phyloP scores from a whole-genome alignment of 1,284 basidiomycete species.

The Jaminaea rosea region DNA sequence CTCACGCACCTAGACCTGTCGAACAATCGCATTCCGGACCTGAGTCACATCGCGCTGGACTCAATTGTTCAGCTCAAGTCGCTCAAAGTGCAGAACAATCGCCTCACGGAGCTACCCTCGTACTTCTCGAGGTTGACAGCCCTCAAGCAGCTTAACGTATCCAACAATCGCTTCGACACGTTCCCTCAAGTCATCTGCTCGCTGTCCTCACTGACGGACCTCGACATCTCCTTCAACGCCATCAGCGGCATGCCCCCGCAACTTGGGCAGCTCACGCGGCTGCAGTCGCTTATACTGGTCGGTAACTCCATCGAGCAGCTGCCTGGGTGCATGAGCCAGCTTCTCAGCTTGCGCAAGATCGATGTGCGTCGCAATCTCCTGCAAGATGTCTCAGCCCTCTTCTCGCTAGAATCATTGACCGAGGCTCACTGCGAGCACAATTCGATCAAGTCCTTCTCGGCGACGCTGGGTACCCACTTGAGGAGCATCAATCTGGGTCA shows the following conservation, averaged over 20 bases:
- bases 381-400: slow-evolving; percentile 31
- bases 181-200: slow-evolving; percentile 71
- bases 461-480: slow-evolving; percentile 21
- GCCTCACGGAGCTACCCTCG: slow-evolving; percentile 74
- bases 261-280: slow-evolving; percentile 58
- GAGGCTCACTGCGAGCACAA: slow-evolving; percentile 40
- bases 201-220: slow-evolving; percentile 65
- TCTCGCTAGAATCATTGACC: slow-evolving; percentile 30
- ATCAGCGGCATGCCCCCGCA: slow-evolving; percentile 72
- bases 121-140: slow-evolving; percentile 68
- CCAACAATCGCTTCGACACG: slow-evolving; percentile 86
- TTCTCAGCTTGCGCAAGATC: slow-evolving; percentile 31
- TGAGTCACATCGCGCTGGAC: slow-evolving; percentile 76
- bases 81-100: slow-evolving; percentile 83
- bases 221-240: slow-evolving; percentile 93
- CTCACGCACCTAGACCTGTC: slow-evolving; percentile 80
- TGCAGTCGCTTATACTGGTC: slow-evolving; percentile 38
- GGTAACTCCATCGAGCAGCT: slow-evolving; percentile 37
- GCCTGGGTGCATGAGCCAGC: slow-evolving; percentile 28
- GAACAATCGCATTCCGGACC: slow-evolving; percentile 81
- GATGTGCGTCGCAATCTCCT: slow-evolving; percentile 40
- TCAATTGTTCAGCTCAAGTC: slow-evolving; percentile 64
- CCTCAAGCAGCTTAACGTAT: slow-evolving; percentile 79
- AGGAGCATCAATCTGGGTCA: slow-evolving; percentile 31
- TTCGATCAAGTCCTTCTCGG: slow-evolving; percentile 36